These are phyloP conservation scores for Vitis rupestris DNA, from an alignment of 164 flowering plant species.

Conservation along the genomic window DNA sequence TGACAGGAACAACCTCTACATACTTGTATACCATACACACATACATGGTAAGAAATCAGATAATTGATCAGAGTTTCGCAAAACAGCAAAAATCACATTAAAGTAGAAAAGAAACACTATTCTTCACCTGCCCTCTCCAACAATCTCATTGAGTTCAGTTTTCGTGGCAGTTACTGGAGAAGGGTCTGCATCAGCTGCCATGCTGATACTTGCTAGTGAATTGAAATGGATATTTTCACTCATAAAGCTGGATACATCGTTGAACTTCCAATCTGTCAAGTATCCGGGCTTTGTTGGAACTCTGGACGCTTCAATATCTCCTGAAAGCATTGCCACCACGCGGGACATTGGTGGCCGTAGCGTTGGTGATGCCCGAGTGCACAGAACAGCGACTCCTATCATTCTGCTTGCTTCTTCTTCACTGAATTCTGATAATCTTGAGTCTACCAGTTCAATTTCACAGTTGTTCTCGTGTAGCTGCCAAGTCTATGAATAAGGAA, in stretches of 20 bases:
- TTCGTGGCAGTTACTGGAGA: slow-evolving; percentile 7
- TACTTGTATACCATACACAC: too few relatives aligned
- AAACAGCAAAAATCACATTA: too few relatives aligned
- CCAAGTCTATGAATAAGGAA: slow-evolving; percentile 44
- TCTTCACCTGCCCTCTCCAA: slow-evolving; percentile 17
- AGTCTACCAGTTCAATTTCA: slow-evolving; percentile 45
- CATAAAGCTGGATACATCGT: slow-evolving; percentile 28
- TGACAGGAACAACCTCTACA: too few relatives aligned
- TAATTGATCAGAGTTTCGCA: too few relatives aligned
- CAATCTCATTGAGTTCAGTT: slow-evolving; percentile 19
- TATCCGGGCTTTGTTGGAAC: slow-evolving; percentile 50
- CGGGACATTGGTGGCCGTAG: slow-evolving; percentile 67
- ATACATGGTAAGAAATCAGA: too few relatives aligned
- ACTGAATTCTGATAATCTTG: slow-evolving; percentile 25
- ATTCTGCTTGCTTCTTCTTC: slow-evolving; percentile 43
- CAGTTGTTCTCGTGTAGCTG: slow-evolving; percentile 37
- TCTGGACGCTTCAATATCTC: slow-evolving; percentile 50
- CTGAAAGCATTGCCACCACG: slow-evolving; percentile 58
- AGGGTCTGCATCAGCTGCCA: neutral
- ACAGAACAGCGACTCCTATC: slow-evolving; percentile 47
- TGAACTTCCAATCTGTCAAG: slow-evolving; percentile 45
- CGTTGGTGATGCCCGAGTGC: slow-evolving; percentile 63
- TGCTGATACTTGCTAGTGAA: slow-evolving; percentile 13
- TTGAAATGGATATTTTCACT: slow-evolving; percentile 1
- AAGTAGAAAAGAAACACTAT: too few relatives aligned